phyloP scores from a whole-genome alignment of 192 early-diverging fungal genomes.

The Umbelopsis sp. region DNA sequence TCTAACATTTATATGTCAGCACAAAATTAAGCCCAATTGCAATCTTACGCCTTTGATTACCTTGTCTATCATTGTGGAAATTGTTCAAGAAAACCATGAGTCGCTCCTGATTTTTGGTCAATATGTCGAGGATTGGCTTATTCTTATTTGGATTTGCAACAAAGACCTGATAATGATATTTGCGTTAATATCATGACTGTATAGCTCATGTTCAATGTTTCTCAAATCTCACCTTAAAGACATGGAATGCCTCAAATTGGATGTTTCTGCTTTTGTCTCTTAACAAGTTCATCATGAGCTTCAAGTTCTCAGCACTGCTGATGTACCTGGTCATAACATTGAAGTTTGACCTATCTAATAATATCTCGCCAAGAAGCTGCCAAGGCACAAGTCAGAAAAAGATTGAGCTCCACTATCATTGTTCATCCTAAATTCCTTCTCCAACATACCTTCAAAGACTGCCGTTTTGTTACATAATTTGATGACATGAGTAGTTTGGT shows the following conservation, averaged over 20 bases:
- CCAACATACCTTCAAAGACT: slow-evolving; percentile 88
- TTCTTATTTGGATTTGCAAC: slow-evolving; percentile 98
- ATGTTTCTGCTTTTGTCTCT: slow-evolving; percentile 96
- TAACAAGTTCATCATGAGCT: slow-evolving; percentile 97
- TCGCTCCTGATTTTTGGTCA: slow-evolving; percentile 90
- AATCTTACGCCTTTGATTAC: slow-evolving; percentile 44
- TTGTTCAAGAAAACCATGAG: slow-evolving; percentile 83
- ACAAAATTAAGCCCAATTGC: neutral
- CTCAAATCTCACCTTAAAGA: slow-evolving; percentile 80
- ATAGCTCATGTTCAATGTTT: neutral
- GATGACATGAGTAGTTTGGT: slow-evolving; percentile 80
- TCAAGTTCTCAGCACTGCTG: slow-evolving; percentile 87
- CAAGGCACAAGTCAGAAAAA: neutral
- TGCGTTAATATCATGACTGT: neutral
- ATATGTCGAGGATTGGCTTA: slow-evolving; percentile 88
- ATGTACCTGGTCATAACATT: slow-evolving; percentile 96
- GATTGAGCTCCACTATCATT: neutral
- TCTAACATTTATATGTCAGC: slow-evolving; percentile 50
- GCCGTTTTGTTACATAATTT: slow-evolving; percentile 98
- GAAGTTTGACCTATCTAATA: slow-evolving; percentile 95
- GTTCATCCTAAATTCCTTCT: neutral
- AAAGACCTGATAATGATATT: slow-evolving; percentile 70
- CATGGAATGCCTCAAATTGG: slow-evolving; percentile 99
- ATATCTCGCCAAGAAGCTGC: slow-evolving; percentile 93
- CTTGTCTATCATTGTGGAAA: slow-evolving; percentile 95